Evolutionary conservation across 495 filamentous ascomycete species (phyloP).

Genomic region (Opeltia flavorubescens): DNA sequence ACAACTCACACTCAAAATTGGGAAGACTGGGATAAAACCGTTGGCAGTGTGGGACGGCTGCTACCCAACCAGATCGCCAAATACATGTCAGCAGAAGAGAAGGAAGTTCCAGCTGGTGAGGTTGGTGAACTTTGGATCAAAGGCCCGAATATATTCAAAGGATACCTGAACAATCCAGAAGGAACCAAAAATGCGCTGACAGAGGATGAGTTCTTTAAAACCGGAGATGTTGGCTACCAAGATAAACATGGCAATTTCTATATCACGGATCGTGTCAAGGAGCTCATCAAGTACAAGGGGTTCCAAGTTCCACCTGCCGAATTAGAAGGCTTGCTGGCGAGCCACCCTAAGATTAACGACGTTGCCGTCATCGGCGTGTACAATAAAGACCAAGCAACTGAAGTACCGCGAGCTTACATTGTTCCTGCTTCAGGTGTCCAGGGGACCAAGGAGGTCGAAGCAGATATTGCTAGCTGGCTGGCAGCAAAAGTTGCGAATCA

Average conservation of each 20-base stretch:
- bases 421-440: constrained; percentile 47
- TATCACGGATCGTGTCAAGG: constrained; percentile 80
- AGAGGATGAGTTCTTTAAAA: constrained; percentile 45
- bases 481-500: constrained; percentile 48
- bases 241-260: constrained; percentile 47
- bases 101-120: constrained; percentile 44
- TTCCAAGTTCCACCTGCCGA: constrained; percentile 85
- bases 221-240: constrained; percentile 51
- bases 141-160: constrained; percentile 52
- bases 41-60: constrained; percentile 71
- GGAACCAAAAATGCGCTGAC: constrained; percentile 53
- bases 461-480: constrained; percentile 51
- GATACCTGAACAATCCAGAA: constrained; percentile 57
- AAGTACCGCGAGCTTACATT: constrained; percentile 74
- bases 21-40: constrained; percentile 59
- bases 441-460: constrained; percentile 36
- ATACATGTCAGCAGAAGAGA: constrained; percentile 52
- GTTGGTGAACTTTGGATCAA: constrained; percentile 50
- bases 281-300: constrained; percentile 77
- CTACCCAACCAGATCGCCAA: constrained; percentile 74
- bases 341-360: constrained; percentile 63
- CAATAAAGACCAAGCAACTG: constrained; percentile 52
- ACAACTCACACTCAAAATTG: constrained; percentile 42
- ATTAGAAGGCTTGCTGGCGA: constrained; percentile 62
- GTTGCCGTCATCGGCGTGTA: constrained; percentile 77